Percentiles rank a stretch among this genome's conserved stretches.
phyloP scores from a whole-genome alignment of 139 green algal species.

The Coccomyxa sp. region DNA sequence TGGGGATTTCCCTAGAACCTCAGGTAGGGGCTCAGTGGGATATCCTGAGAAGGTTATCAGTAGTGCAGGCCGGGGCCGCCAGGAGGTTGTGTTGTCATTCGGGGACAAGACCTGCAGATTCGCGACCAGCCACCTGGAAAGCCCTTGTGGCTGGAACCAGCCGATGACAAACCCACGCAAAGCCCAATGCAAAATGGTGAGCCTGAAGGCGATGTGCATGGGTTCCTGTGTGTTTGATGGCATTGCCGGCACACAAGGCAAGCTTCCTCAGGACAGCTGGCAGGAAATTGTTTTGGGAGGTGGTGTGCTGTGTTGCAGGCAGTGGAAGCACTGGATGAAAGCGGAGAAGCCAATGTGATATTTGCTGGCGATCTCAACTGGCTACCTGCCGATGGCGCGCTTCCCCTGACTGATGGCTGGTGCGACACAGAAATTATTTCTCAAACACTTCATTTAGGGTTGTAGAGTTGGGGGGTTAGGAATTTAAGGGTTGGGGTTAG shows the following conservation, averaged over 20 bases:
- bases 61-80: background rate
- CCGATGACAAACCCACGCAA: slow-evolving; percentile 18
- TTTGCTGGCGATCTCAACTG: slow-evolving; percentile 62
- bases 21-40: no score
- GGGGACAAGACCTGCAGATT: slow-evolving; percentile 23
- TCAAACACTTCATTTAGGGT: background rate
- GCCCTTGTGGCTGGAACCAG: slow-evolving; percentile 25
- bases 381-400: slow-evolving; percentile 25
- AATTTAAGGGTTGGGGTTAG: background rate
- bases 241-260: background rate
- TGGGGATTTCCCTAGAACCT: background rate
- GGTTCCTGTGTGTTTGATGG: background rate
- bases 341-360: slow-evolving; percentile 12
- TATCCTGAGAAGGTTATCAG: background rate
- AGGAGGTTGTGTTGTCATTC: background rate
- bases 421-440: background rate
- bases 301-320: slow-evolving; percentile 6
- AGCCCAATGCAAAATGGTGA: slow-evolving; percentile 24
- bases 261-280: background rate
- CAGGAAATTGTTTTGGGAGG: no score
- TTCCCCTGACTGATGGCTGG: slow-evolving; percentile 40
- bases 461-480: background rate
- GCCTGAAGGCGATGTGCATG: background rate
- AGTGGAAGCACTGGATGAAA: slow-evolving; percentile 13
- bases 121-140: slow-evolving; percentile 56